Evolutionary conservation across 345 rosid species (phyloP).

Genomic region (Citrus reticulata): DNA sequence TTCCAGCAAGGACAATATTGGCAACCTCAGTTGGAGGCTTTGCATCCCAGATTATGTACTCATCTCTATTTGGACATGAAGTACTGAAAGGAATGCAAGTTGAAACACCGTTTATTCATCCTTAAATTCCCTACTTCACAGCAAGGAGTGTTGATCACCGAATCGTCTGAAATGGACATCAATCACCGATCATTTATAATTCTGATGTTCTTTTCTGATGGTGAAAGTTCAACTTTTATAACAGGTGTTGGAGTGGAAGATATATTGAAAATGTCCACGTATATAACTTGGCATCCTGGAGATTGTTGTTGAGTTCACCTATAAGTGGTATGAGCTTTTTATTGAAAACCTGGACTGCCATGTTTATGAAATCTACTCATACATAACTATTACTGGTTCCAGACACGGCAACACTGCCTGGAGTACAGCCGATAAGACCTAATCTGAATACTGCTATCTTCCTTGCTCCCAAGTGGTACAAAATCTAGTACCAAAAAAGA

Average conservation of each 20-base stretch:
- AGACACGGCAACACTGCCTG: too few relatives aligned
- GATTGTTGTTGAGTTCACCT: conserved; percentile 15
- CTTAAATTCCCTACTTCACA: background rate
- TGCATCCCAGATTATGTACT: conserved; percentile 46
- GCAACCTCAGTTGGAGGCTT: conserved; percentile 43
- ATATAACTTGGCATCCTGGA: conserved; percentile 24
- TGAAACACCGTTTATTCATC: background rate
- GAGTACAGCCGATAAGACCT: too few relatives aligned
- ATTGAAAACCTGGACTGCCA: background rate
- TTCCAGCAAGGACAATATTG: conserved; percentile 20
- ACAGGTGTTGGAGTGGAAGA: background rate
- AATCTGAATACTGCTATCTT: too few relatives aligned
- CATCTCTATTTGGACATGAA: conserved; percentile 35
- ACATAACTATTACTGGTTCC: too few relatives aligned
- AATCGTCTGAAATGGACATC: background rate
- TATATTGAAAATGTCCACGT: conserved; percentile 3
- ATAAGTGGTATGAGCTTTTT: conserved; percentile 15
- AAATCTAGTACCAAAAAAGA: too few relatives aligned
- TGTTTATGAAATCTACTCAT: too few relatives aligned
- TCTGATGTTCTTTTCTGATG: background rate
- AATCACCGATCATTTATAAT: background rate
- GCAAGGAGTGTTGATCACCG: background rate
- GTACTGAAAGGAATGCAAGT: conserved; percentile 18
- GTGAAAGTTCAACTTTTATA: background rate
- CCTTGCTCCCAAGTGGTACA: too few relatives aligned